A percentile compares a stretch with the other conserved stretches of the same genome.
phyloP scores from a whole-genome alignment of 2,329 filamentous ascomycete species.

The Chrysoporthe puriensis region DNA sequence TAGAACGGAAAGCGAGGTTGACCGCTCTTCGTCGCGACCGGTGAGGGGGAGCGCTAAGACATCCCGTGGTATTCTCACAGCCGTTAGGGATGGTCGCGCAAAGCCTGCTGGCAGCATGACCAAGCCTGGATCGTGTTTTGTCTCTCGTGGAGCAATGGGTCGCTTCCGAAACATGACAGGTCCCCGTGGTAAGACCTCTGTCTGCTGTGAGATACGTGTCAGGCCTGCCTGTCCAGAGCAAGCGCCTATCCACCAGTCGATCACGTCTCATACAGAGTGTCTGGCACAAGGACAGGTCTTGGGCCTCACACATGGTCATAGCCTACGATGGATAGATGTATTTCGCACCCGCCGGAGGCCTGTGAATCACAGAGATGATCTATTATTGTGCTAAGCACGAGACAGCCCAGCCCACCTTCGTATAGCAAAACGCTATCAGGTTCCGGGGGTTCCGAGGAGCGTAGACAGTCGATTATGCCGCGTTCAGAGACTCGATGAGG shows the following conservation, averaged over 20 bases:
- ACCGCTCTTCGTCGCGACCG: neutral
- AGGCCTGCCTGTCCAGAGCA: neutral
- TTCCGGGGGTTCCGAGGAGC: neutral
- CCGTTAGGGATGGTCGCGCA: neutral
- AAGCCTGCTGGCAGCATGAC: neutral
- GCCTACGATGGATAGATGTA: neutral
- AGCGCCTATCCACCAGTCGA: neutral
- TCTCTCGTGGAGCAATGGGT: conserved; percentile 2
- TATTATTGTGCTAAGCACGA: neutral
- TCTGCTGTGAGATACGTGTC: neutral
- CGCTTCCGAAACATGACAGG: neutral
- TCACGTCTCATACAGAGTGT: neutral
- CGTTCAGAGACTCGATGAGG: neutral
- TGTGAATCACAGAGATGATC: neutral
- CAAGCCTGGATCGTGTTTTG: neutral
- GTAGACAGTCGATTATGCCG: neutral
- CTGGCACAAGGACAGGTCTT: neutral
- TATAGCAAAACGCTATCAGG: neutral
- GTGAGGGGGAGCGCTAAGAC: neutral
- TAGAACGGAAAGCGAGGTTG: neutral
- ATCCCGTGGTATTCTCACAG: neutral
- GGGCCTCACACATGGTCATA: neutral
- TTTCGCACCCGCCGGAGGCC: neutral
- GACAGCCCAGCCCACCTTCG: neutral
- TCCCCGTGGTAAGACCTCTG: neutral